These are phyloP conservation scores for Neonectria sp. DNA, from an alignment of 2,329 filamentous ascomycete genomes.

Conservation along the genomic window DNA sequence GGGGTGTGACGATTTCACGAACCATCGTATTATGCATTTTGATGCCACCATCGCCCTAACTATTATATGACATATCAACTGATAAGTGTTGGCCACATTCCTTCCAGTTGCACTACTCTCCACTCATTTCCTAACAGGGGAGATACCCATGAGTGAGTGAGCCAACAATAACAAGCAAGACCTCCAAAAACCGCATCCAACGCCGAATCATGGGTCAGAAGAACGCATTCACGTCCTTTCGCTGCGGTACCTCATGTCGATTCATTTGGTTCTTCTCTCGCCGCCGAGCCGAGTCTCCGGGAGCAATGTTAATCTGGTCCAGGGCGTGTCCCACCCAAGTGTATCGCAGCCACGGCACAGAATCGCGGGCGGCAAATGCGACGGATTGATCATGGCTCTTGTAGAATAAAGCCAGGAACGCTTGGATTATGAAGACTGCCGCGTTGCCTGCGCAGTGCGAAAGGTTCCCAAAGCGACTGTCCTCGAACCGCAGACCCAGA, in stretches of 20 bases:
- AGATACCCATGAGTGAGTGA: background rate
- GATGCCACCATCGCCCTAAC: background rate
- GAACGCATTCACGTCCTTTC: conserved; percentile 27
- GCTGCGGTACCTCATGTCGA: conserved; percentile 26
- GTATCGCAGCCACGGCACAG: conserved; percentile 34
- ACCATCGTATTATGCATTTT: background rate
- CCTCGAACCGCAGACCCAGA: conserved; percentile 35
- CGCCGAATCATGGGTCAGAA: background rate
- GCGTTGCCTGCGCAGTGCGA: conserved; percentile 32
- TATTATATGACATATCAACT: background rate
- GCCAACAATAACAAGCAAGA: background rate
- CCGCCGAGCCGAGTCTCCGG: conserved; percentile 13
- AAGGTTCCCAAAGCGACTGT: conserved; percentile 36
- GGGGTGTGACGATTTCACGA: background rate
- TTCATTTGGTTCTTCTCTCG: conserved; percentile 34
- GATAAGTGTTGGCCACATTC: background rate
- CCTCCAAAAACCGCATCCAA: background rate
- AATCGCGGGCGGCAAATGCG: conserved; percentile 18
- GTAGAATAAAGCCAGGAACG: conserved; percentile 32
- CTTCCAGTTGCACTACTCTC: too few species aligned
- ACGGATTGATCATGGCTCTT: conserved; percentile 17
- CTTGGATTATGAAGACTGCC: conserved; percentile 32
- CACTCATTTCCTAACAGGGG: background rate
- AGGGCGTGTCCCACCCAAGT: conserved; percentile 40
- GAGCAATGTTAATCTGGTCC: conserved; percentile 36